Percentiles rank a stretch among this genome's conserved stretches.
These are phyloP conservation scores for Acaromyces ingoldii DNA, from an alignment of 1,284 basidiomycete species.

Conservation along the genomic window DNA sequence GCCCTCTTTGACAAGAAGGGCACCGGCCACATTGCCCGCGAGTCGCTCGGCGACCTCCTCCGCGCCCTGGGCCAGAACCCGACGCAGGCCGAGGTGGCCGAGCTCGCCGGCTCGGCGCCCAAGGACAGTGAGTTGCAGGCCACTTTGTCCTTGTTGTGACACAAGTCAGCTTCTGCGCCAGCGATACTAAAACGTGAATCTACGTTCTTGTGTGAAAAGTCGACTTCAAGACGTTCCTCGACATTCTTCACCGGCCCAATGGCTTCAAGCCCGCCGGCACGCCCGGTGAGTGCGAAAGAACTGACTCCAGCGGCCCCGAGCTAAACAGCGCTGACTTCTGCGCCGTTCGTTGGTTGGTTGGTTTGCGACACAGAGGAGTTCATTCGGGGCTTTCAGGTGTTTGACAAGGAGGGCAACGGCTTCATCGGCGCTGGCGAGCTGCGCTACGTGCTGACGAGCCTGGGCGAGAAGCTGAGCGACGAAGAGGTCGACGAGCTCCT, in stretches of 20 bases:
- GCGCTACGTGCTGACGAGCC: constrained; percentile 87
- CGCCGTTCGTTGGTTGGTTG: too few relatives aligned
- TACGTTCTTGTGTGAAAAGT: constrained; percentile 46
- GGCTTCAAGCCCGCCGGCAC: constrained; percentile 77
- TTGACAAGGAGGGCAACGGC: constrained; percentile 96
- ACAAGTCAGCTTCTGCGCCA: too few relatives aligned
- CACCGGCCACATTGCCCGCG: constrained; percentile 77
- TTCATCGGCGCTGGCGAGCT: constrained; percentile 88
- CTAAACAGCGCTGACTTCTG: too few relatives aligned
- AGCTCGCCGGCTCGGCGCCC: constrained; percentile 69
- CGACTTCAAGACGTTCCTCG: constrained; percentile 66
- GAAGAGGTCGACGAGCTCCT: constrained; percentile 97
- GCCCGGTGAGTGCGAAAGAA: constrained; percentile 24
- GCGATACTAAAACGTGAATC: background rate
- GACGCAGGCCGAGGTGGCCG: constrained; percentile 88
- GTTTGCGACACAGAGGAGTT: constrained; percentile 74
- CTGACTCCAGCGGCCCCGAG: too few relatives aligned
- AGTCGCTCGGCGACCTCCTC: constrained; percentile 88
- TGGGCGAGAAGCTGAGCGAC: constrained; percentile 95
- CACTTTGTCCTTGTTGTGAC: too few relatives aligned
- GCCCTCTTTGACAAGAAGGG: constrained; percentile 97
- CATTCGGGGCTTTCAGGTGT: constrained; percentile 97
- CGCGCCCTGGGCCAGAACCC: constrained; percentile 96
- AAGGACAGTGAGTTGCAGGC: constrained; percentile 61
- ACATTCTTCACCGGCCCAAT: constrained; percentile 86